Percentiles rank a stretch among this genome's conserved stretches.
Conservation (phyloP, 345 rosid genomes). For the Salix purpurea region DNA sequence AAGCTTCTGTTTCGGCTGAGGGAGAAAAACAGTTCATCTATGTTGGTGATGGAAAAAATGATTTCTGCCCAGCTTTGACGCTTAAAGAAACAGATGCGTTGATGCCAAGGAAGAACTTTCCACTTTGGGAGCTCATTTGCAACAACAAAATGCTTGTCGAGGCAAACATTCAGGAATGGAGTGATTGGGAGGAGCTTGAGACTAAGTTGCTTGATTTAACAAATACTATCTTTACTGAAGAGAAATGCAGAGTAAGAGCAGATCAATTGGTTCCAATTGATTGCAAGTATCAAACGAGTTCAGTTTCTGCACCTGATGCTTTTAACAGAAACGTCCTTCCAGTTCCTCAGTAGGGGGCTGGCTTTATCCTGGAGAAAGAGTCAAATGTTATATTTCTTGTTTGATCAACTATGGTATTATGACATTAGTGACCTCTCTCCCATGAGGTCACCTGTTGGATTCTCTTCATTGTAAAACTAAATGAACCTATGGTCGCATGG, state of each 20-base stretch:
- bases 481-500: too few species aligned
- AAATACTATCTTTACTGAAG: background rate
- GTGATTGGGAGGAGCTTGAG: slow-evolving; percentile 18
- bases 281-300: slow-evolving; percentile 1
- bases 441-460: too few species aligned
- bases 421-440: too few species aligned
- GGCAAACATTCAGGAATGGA: slow-evolving; percentile 21
- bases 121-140: slow-evolving; percentile 17
- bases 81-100: slow-evolving; percentile 14
- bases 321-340: background rate
- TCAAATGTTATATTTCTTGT: too few species aligned
- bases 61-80: slow-evolving; percentile 20
- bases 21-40: slow-evolving; percentile 10
- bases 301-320: background rate
- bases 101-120: slow-evolving; percentile 27
- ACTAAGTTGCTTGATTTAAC: slow-evolving; percentile 3
- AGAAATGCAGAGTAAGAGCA: background rate
- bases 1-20: background rate
- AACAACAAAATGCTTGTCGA: slow-evolving; percentile 9
- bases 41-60: slow-evolving; percentile 21
- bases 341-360: background rate
- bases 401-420: too few species aligned
- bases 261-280: slow-evolving; percentile 4
- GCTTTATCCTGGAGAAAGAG: too few species aligned
- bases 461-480: too few species aligned